phyloP scores from a whole-genome alignment of 2,329 filamentous ascomycete species.

The Lachnellula cervina region DNA sequence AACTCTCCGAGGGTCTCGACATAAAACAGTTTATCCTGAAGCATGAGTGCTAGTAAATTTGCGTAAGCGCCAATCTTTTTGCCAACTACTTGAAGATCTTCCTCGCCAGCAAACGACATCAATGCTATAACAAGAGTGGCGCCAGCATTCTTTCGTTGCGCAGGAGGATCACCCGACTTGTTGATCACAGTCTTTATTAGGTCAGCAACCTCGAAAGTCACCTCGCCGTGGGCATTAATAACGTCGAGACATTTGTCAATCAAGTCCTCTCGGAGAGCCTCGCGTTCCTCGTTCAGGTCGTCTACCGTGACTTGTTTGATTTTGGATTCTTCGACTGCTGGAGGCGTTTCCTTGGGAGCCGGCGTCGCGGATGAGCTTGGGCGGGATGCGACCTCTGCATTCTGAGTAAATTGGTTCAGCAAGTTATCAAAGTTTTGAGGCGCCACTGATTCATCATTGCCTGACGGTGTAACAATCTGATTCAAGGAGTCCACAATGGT shows the following conservation, averaged over 20 bases:
- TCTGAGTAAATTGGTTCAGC: conserved; percentile 12
- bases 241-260: conserved; percentile 90
- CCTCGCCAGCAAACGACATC: conserved; percentile 60
- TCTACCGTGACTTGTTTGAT: conserved; percentile 56
- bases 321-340: conserved; percentile 1
- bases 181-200: conserved; percentile 71
- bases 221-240: conserved; percentile 78
- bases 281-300: conserved; percentile 71
- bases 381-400: background rate
- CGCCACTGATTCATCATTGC: conserved; percentile 2
- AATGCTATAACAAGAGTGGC: conserved; percentile 79
- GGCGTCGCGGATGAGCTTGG: conserved; percentile 5
- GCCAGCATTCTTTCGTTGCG: conserved; percentile 65
- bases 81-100: conserved; percentile 43
- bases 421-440: conserved; percentile 17
- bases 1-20: conserved; percentile 68
- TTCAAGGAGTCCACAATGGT: conserved; percentile 17
- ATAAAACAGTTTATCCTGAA: conserved; percentile 81
- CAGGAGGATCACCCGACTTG: conserved; percentile 52
- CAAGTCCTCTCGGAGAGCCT: conserved; percentile 66
- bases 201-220: conserved; percentile 87
- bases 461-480: conserved; percentile 6
- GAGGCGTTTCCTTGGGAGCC: conserved; percentile 1
- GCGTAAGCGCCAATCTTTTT: conserved; percentile 85
- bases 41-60: conserved; percentile 80